Conservation (phyloP, 2,329 filamentous ascomycete genomes). For the Dactylellina drechsleri region DNA sequence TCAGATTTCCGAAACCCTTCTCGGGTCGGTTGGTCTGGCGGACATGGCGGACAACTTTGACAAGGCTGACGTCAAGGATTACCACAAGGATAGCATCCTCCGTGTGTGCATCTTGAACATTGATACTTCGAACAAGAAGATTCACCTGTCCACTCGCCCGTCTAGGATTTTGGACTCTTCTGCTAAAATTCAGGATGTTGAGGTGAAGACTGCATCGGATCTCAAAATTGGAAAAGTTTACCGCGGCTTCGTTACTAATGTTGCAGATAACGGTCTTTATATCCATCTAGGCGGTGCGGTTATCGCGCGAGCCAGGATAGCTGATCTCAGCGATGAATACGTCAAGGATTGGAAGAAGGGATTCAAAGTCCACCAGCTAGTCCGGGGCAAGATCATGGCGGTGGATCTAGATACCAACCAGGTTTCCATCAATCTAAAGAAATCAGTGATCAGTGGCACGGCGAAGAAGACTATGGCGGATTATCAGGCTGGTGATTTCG, state of each 20-base stretch:
- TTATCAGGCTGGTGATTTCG: slow-evolving; percentile 78
- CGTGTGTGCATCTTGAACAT: slow-evolving; percentile 85
- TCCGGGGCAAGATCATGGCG: slow-evolving; percentile 82
- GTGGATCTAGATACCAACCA: slow-evolving; percentile 76
- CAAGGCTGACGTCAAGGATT: slow-evolving; percentile 77
- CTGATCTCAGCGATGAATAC: slow-evolving; percentile 88
- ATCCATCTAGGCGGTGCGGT: slow-evolving; percentile 83
- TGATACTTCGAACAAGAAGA: slow-evolving; percentile 83
- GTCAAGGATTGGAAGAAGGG: slow-evolving; percentile 95
- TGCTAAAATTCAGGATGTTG: slow-evolving; percentile 79
- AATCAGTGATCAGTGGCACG: slow-evolving; percentile 76
- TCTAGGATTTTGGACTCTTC: slow-evolving; percentile 90
- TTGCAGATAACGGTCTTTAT: slow-evolving; percentile 89
- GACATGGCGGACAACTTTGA: slow-evolving; percentile 89
- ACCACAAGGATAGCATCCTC: slow-evolving; percentile 85
- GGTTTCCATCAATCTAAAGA: slow-evolving; percentile 86
- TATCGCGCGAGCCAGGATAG: slow-evolving; percentile 83
- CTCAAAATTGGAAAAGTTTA: slow-evolving; percentile 80
- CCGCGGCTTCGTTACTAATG: slow-evolving; percentile 90
- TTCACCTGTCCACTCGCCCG: slow-evolving; percentile 82
- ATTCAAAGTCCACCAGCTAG: slow-evolving; percentile 88
- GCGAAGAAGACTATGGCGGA: slow-evolving; percentile 75
- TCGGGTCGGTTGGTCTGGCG: slow-evolving; percentile 81
- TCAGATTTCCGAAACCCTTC: slow-evolving; percentile 81
- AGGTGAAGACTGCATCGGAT: slow-evolving; percentile 77